Percentiles rank a stretch among this genome's conserved stretches.
phyloP scores from a whole-genome alignment of 2,329 filamentous ascomycete species.

The Macrophomina phaseolina region DNA sequence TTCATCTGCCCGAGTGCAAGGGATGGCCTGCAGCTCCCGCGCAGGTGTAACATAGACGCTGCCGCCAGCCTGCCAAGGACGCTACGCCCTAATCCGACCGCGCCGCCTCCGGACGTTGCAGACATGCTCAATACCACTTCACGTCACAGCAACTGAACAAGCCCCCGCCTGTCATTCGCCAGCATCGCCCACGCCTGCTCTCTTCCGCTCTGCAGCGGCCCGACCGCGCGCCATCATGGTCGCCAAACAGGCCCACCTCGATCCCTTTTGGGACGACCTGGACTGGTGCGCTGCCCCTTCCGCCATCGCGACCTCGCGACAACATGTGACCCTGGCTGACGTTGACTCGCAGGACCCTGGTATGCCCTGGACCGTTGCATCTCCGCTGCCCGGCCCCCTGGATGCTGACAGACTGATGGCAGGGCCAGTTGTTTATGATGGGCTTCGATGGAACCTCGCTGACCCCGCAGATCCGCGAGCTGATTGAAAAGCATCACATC shows the following conservation, averaged over 20 bases:
- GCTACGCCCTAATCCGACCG: slow-evolving; percentile 26
- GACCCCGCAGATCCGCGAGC: slow-evolving; percentile 78
- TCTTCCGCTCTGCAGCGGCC: slow-evolving; percentile 29
- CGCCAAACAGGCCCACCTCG: slow-evolving; percentile 49
- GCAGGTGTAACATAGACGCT: slow-evolving; percentile 26
- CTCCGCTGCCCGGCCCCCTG: slow-evolving; percentile 32
- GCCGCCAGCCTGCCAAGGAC: slow-evolving; percentile 19
- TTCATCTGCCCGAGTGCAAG: slow-evolving; percentile 21
- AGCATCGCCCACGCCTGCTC: neutral
- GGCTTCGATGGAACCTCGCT: slow-evolving; percentile 86
- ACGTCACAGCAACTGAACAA: slow-evolving; percentile 27
- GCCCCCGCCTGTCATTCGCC: slow-evolving; percentile 23
- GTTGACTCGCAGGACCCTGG: slow-evolving; percentile 50
- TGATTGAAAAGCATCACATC: slow-evolving; percentile 84
- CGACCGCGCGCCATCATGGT: slow-evolving; percentile 62
- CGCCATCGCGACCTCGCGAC: slow-evolving; percentile 31
- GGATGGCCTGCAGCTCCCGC: slow-evolving; percentile 26
- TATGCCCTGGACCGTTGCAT: slow-evolving; percentile 33
- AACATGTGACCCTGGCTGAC: slow-evolving; percentile 44
- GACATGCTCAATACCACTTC: slow-evolving; percentile 29
- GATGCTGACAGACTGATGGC: slow-evolving; percentile 35
- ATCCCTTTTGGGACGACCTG: slow-evolving; percentile 71
- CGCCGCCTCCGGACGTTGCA: slow-evolving; percentile 27
- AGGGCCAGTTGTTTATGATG: slow-evolving; percentile 81
- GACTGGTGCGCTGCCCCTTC: slow-evolving; percentile 65